Percentiles rank a stretch among this genome's conserved stretches.
Evolutionary conservation across 257 asterid species (phyloP).

Genomic region (Salvia miltiorrhiza): DNA sequence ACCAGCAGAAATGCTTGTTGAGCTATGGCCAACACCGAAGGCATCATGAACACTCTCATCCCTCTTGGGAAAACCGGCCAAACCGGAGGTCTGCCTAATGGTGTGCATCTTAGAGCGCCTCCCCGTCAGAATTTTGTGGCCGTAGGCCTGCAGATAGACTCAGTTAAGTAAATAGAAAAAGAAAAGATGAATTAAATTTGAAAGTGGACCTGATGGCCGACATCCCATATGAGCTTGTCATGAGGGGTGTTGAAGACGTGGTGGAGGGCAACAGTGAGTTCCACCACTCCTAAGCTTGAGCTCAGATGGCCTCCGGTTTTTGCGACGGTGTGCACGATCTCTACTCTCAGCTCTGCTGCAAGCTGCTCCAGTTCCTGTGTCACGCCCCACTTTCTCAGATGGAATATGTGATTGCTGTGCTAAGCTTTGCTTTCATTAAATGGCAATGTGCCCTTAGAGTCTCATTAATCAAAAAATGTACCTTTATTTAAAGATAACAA

Average conservation of each 20-base stretch:
- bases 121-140: constrained; percentile 14
- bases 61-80: constrained; percentile 17
- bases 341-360: constrained; percentile 6
- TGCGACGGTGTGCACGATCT: not conserved
- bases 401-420: too few species aligned
- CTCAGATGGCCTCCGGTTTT: constrained; percentile 13
- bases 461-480: too few species aligned
- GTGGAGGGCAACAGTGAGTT: constrained; percentile 7
- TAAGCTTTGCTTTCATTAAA: too few species aligned
- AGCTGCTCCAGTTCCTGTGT: constrained; percentile 12
- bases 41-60: constrained; percentile 17
- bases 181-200: too few species aligned
- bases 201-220: constrained; percentile 18
- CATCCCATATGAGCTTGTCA: constrained; percentile 17
- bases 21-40: constrained; percentile 17
- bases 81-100: not conserved
- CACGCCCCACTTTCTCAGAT: too few species aligned
- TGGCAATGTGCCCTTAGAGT: too few species aligned
- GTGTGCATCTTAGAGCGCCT: constrained; percentile 15
- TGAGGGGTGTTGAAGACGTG: constrained; percentile 13
- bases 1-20: constrained; percentile 14
- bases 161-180: too few species aligned
- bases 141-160: not conserved
- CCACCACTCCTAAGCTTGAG: constrained; percentile 15
- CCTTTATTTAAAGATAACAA: too few species aligned